phyloP scores from a whole-genome alignment of 1,284 basidiomycete genomes.

The Dichomitus squalens region DNA sequence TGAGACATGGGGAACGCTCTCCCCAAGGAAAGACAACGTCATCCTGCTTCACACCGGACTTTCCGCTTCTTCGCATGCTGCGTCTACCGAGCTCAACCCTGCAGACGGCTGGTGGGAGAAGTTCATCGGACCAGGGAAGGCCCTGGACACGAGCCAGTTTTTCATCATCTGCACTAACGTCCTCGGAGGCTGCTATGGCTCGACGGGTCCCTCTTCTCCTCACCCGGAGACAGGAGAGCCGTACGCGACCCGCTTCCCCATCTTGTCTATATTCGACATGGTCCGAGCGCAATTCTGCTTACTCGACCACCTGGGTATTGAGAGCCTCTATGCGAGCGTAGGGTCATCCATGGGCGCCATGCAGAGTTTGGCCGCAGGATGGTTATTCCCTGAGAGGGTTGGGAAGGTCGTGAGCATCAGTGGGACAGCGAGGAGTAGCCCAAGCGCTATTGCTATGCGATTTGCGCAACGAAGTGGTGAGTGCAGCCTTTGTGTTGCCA shows the following conservation, averaged over 20 bases:
- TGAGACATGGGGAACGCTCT: conserved; percentile 96
- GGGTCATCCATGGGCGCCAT: conserved; percentile 97
- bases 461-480: conserved; percentile 93
- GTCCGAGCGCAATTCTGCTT: conserved; percentile 89
- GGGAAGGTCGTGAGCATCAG: conserved; percentile 91
- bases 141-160: conserved; percentile 92
- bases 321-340: conserved; percentile 89
- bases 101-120: conserved; percentile 97
- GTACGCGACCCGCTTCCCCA: conserved; percentile 91
- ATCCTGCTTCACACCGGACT: conserved; percentile 98
- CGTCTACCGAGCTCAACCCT: conserved; percentile 78
- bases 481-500: conserved; percentile 30
- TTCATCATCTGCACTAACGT: conserved; percentile 98
- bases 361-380: conserved; percentile 95
- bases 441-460: conserved; percentile 93
- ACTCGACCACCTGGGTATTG: conserved; percentile 84
- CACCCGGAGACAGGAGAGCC: conserved; percentile 69
- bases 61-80: conserved; percentile 95
- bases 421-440: conserved; percentile 89
- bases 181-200: conserved; percentile 96
- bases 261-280: conserved; percentile 97
- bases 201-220: conserved; percentile 88
- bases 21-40: conserved; percentile 79
- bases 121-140: conserved; percentile 94
- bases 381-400: conserved; percentile 90